Evolutionary conservation across 2,329 filamentous ascomycete genomes (phyloP).

Genomic region (Rutstroemia sp.): DNA sequence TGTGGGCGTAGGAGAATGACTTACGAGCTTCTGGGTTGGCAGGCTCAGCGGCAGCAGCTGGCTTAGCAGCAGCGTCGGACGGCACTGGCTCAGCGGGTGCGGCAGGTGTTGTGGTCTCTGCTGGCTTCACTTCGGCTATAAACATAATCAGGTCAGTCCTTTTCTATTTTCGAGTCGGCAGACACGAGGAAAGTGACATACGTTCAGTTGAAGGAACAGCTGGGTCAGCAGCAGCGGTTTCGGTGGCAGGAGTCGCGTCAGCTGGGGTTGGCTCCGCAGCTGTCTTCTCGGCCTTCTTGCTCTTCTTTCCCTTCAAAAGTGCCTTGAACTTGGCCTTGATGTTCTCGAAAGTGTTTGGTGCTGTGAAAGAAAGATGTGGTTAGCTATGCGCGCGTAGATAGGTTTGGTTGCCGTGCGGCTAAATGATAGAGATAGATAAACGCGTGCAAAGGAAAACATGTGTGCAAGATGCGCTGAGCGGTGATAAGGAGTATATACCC

Average conservation of each 20-base stretch:
- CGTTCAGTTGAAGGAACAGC: background rate
- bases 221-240: conserved; percentile 7
- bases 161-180: background rate
- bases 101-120: no score
- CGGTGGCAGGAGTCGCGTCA: conserved; percentile 8
- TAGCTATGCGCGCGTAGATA: background rate
- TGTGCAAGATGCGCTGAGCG: background rate
- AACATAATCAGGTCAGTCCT: conserved; percentile 9
- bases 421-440: background rate
- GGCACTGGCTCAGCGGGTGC: no score
- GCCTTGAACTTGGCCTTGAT: conserved; percentile 29
- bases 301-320: conserved; percentile 25
- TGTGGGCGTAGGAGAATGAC: background rate
- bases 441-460: background rate
- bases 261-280: conserved; percentile 5
- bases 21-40: conserved; percentile 14
- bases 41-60: conserved; percentile 9
- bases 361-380: conserved; percentile 10
- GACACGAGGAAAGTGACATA: background rate
- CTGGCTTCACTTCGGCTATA: conserved; percentile 12
- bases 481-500: conserved; percentile 3
- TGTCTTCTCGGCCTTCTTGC: conserved; percentile 19
- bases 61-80: no score
- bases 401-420: background rate
- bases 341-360: conserved; percentile 25